Base-by-base conservation (phyloP, 1,139 yeast genomes). In the Yamadazyma songkhlaensis region DNA sequence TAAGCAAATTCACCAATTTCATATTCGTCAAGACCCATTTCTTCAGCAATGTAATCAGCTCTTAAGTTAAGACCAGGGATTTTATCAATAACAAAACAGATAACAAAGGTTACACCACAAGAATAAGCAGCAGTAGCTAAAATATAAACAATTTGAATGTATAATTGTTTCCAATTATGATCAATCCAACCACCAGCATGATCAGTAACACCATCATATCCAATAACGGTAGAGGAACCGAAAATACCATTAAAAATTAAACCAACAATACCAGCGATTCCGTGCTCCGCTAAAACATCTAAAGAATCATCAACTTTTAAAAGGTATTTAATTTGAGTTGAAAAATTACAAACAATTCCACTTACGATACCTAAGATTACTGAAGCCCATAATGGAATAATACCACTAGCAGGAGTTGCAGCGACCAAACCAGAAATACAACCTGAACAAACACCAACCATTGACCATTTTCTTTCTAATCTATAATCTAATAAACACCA, bases 1-100 rank as follows among this genome's bases (percentile, higher is more conserved):
- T 90, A 92, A 15, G 98, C 98, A 65, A 92, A 92, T 62, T 92
- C 97, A 38, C 98, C 98, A 50, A 92, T 87, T 66, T 92, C 97
- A 62, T 88, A 96, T 60, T 92, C 97, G 60, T 92, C 98, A 64
- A 89, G 78, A 44, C 98, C 98, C 23, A 72, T 69, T 49, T 84
- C 87, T 61, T 92, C 98, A 12, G 83, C 96, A 37, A 82, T 82
- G 58, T 87, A 95, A 46, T 79, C 74, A 8, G 88, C 86, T 53
- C 97, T 77, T 49, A 92, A 71, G 23, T 81, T 74, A 53, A 88
- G 74, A 9, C 92, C 94, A 3, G 98, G 98, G 27, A 90, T 83
- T 48, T 73, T 73, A 63, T 92, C 71, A 42, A 90, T 72, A 32
- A 77, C 79, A 50, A 79, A 75, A 57, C 96, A 87, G 46, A 92